Evolutionary conservation across 2,329 filamentous ascomycete genomes (phyloP), one percentile per base, ranked within the genome.

Genomic region (Fusarium siculi): DNA sequence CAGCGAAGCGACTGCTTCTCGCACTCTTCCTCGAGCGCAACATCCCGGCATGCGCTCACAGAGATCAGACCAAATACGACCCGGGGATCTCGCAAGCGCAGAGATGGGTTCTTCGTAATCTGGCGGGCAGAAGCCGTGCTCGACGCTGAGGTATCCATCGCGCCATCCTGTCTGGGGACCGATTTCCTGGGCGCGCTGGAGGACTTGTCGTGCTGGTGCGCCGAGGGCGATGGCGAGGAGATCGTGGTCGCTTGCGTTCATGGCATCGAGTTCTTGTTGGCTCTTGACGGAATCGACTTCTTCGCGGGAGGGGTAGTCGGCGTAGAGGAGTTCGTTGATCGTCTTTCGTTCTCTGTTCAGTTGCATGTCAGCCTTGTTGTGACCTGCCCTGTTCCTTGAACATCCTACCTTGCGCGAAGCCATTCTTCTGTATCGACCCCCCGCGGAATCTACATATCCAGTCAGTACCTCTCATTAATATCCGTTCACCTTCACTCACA

Each of bases 21-120:
- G 79, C 0, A 87, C 85, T n/a, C 85, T 82, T 2, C 87, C 86
- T 54, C 86, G 79, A 3, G 85, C 82, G 4, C 87, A 82, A 50
- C 85, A 87, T 0, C 86, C 87, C 0, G 86, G 86, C 84, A 88
- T 88, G 5, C 86, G 80, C 74, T 87, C 86, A 63, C 85, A 87
- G 2, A 88, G 80, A 67, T 88, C 87, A 7, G 85, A 85, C 87
- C 87, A 89, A 21, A 88, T 83, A n/a, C 87, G 80, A 1, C 87
- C 86, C 0, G 86, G 86, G 0, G 85, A 87, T 83, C 84, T 21
- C 84, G 80, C 9, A 7, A 76, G 70, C 5, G 85, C 86, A 8
- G 82, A 84, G 2, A 83, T 82, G 0, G 86, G 80, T 63, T 86
- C 86, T 67, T 87, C 85, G 18, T 86, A 84, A 67, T 88, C 86